Conservation (phyloP, 1,284 basidiomycete genomes). For the Ustilago esculenta region DNA sequence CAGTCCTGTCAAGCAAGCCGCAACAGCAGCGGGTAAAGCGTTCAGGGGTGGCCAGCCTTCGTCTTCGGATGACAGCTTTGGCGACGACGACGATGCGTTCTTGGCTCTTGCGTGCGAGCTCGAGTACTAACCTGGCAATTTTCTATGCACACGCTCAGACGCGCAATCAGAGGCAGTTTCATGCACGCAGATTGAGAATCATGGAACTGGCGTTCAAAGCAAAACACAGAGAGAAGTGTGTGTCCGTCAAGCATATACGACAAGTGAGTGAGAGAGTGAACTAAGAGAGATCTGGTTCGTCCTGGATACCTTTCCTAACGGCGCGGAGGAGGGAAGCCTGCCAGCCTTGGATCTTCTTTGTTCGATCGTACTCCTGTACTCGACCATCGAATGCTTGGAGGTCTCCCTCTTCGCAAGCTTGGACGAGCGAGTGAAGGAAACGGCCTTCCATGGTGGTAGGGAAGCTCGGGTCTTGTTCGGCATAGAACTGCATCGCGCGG, state of each 20-base stretch:
- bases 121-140: conserved; percentile 23
- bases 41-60: conserved; percentile 5
- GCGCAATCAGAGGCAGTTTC: no score
- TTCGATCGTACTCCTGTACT: conserved; percentile 64
- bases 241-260: neutral
- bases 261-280: no score
- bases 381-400: conserved; percentile 55
- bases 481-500: conserved; percentile 65
- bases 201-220: no score
- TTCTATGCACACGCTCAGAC: no score
- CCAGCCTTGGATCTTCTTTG: conserved; percentile 62
- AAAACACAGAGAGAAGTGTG: no score
- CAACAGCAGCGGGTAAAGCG: neutral
- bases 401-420: conserved; percentile 62
- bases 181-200: no score
- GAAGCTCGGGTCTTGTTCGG: conserved; percentile 62
- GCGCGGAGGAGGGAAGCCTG: conserved; percentile 59
- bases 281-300: conserved; percentile 65
- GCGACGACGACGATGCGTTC: conserved; percentile 41
- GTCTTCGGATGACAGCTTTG: conserved; percentile 44
- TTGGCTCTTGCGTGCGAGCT: conserved; percentile 35
- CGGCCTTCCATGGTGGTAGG: conserved; percentile 64
- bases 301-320: conserved; percentile 60
- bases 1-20: conserved; percentile 4
- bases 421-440: conserved; percentile 62